Evolutionary conservation across 2,329 filamentous ascomycete species (phyloP), one percentile per base, ranked within the genome.

Genomic region (Rutstroemia sp.): DNA sequence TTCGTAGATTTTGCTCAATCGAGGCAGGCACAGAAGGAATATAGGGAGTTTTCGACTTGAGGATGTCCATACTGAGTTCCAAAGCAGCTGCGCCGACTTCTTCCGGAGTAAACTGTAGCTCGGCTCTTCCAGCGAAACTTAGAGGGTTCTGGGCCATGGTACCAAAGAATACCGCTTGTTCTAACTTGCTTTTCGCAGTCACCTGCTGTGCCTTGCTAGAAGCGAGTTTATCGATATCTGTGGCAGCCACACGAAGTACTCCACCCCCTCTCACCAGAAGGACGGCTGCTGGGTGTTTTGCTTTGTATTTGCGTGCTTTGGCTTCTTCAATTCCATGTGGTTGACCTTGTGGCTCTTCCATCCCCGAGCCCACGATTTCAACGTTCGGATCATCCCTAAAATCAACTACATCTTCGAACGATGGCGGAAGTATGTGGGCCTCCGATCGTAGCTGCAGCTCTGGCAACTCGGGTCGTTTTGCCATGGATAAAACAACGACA

Each of bases 81-180:
- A 94, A 70, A 2, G 91, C 90, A 8, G 94, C 94, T 58, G 80
- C 73, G 58, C 88, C 85, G 25, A 95, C 79, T 64, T 96, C 89
- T 23, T 82, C 75, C 17, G 79, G 72, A 0, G 82, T 76, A 62
- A 94, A 95, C 4, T 79, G 77, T 48, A 86, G 75, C 54, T 84
- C 83, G 40, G 81, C 77, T 60, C 82, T 81, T 45, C 84, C 80
- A 45, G 86, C 82, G 65, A 99, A 90, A 60, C 91, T 84, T n/a
- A 99, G 73, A n/a, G 92, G 88, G 65, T 91, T 97, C 66, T 89
- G 84, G 60, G 86, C 80, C 68, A 88, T 84, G 48, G 83, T 83
- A 2, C 92, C 92, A 68, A 90, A 97, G 72, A 96, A 97, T 1
- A 97, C 88, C 2, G 92, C 92, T 73, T 99, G 92, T 68, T 96